phyloP scores from a whole-genome alignment of 768 basidiomycete species.

The Russula vinacea region DNA sequence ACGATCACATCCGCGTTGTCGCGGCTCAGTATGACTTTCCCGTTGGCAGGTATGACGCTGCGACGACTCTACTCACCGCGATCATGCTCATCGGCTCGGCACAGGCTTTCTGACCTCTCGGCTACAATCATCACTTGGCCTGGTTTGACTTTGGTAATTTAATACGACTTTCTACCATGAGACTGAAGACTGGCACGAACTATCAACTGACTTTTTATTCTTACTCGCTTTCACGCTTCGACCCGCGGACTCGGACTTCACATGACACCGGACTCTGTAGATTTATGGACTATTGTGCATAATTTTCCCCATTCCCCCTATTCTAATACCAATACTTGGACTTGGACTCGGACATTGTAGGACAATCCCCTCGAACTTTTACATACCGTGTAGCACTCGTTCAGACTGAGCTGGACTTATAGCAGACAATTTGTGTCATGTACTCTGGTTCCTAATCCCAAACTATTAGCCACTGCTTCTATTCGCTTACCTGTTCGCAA shows the following conservation, averaged over 20 bases:
- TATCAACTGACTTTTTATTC: conserved; percentile 1
- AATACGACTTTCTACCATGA: not conserved
- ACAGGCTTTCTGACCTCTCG: conserved; percentile 24
- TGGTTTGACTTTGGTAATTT: conserved; percentile 17
- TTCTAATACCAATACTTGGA: conserved; percentile 13
- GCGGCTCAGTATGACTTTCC: conserved; percentile 56
- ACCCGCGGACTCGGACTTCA: conserved; percentile 22
- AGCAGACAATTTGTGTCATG: conserved; percentile 22
- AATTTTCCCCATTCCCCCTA: conserved; percentile 4
- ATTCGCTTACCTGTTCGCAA: not conserved
- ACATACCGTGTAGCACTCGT: conserved; percentile 16
- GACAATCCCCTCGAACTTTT: conserved; percentile 17
- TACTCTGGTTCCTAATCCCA: conserved; percentile 16
- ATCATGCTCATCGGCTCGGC: not conserved
- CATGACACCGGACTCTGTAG: conserved; percentile 26
- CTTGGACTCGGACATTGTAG: conserved; percentile 23
- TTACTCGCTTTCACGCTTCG: conserved; percentile 7
- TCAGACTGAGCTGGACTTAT: conserved; percentile 13
- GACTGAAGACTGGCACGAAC: conserved; percentile 12
- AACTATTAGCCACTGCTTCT: conserved; percentile 9
- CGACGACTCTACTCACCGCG: not conserved
- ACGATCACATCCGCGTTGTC: conserved; percentile 63
- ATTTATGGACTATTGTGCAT: conserved; percentile 26
- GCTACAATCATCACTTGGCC: conserved; percentile 23
- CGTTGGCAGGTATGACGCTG: conserved; percentile 45